Base-by-base conservation (phyloP, 2,329 filamentous ascomycete species). In the Achaetomium macrosporum region DNA sequence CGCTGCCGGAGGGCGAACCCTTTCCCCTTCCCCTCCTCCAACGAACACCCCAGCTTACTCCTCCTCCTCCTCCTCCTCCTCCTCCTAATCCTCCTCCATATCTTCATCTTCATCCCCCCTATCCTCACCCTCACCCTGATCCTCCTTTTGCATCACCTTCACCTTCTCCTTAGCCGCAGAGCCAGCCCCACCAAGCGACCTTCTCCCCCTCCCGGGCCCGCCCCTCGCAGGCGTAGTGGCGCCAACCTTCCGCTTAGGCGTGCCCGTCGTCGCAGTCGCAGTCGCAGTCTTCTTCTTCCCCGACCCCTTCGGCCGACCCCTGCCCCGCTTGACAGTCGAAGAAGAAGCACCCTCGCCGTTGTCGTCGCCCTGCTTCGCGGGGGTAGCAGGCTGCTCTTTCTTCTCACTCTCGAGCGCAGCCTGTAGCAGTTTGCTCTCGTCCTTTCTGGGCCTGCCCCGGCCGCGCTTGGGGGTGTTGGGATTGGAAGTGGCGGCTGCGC, bases 1-100 rank as follows among this genome's bases (percentile, higher is more conserved):
- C 25, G 25, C 25, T 25, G 25, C 25, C 7, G 25, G 25, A 25
- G 25, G 4, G 25, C 25, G 25, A 25, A 25, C 25, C 25, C 25
- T 7, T 25, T 25, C n/a, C 8, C 13, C 25, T 47, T 35, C 17
- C 37, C 46, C 15, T 42, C 39, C 42, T 42, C 36, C 19, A 44
- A 12, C 33, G 10, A 35, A 35, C 33, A n/a, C 15, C 8, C 35
- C 35, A 13, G 7, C n/a, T 37, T 25, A 15, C 31, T 44, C 42
- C n/a, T 25, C 49, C 36, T 40, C 46, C 20, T 39, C 16, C 45
- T 53, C 55, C 49, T 55, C 58, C 20, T 36, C 58, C 39, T 48
- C 54, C 16, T 49, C 54, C 36, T 33, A 41, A 15, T 33, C 53
- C 50, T 41, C 39, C 15, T 41, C 49, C 13, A 20, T 49, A 33